Conservation (phyloP, 805 yeast species). For the Wickerhamomyces canadensis region DNA sequence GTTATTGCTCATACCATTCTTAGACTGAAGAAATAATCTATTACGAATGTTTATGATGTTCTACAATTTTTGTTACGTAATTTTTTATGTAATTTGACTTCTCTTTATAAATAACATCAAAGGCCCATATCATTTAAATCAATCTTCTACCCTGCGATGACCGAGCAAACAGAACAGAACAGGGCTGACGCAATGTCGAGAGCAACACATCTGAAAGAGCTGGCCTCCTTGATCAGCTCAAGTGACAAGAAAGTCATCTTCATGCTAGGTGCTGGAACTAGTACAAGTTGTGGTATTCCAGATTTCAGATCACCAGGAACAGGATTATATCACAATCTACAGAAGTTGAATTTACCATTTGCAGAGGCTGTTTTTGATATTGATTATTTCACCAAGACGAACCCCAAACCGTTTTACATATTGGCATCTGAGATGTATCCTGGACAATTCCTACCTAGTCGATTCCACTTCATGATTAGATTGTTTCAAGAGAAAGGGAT, state of each 20-base stretch:
- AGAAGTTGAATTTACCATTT: slow-evolving; percentile 71
- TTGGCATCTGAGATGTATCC: slow-evolving; percentile 85
- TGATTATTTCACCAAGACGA: slow-evolving; percentile 57
- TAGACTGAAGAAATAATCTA: slow-evolving; percentile 1
- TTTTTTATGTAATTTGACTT: too few relatives aligned
- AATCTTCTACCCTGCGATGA: too few relatives aligned
- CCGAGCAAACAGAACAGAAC: too few relatives aligned
- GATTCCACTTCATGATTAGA: slow-evolving; percentile 69
- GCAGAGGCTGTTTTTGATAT: slow-evolving; percentile 96
- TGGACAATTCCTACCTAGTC: slow-evolving; percentile 78
- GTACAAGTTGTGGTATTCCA: slow-evolving; percentile 92
- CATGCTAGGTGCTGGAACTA: slow-evolving; percentile 90
- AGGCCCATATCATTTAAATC: too few relatives aligned
- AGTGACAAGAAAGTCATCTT: slow-evolving; percentile 42
- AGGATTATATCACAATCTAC: slow-evolving; percentile 77
- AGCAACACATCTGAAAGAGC: background rate
- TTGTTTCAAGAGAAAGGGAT: slow-evolving; percentile 58
- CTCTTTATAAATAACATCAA: too few relatives aligned
- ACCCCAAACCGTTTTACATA: slow-evolving; percentile 80
- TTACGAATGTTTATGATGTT: too few relatives aligned
- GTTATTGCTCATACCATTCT: slow-evolving; percentile 27
- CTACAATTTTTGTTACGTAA: background rate
- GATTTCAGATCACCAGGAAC: slow-evolving; percentile 91
- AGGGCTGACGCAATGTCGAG: too few relatives aligned
- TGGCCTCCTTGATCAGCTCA: slow-evolving; percentile 7